Conservation (phyloP, 306 rosid genomes). For the Pyrus betulifolia region DNA sequence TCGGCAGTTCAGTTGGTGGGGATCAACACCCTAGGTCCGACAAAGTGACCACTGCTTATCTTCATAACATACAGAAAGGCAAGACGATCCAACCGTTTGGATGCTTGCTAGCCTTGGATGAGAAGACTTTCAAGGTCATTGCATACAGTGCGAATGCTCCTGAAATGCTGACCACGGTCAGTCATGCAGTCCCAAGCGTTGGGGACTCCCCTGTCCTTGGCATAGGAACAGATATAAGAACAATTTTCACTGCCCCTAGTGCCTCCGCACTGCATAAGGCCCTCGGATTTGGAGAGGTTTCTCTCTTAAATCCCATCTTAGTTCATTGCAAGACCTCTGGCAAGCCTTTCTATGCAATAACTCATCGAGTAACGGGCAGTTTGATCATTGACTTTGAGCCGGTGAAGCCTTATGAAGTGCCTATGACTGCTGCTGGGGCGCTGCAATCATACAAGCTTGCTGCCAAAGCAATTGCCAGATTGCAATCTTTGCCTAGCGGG, state of each 20-base stretch:
- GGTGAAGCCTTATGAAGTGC: conserved; percentile 81
- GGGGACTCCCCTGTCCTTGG: conserved; percentile 90
- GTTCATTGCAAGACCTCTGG: conserved; percentile 97
- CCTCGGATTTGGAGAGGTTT: conserved; percentile 75
- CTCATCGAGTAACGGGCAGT: conserved; percentile 77
- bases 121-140: conserved; percentile 75
- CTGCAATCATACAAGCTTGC: conserved; percentile 94
- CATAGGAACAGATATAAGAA: conserved; percentile 69
- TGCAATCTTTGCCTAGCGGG: conserved; percentile 90
- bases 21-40: conserved; percentile 59
- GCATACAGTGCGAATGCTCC: conserved; percentile 96
- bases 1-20: conserved; percentile 27
- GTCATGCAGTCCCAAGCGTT: conserved; percentile 90
- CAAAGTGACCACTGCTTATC: conserved; percentile 83
- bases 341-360: conserved; percentile 86
- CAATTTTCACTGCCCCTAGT: conserved; percentile 74
- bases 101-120: conserved; percentile 83
- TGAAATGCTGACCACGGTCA: conserved; percentile 85
- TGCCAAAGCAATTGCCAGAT: conserved; percentile 74
- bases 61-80: conserved; percentile 79
- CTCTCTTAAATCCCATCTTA: conserved; percentile 84
- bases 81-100: conserved; percentile 91
- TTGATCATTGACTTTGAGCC: conserved; percentile 93
- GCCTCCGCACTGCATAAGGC: conserved; percentile 89
- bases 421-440: conserved; percentile 91